These are phyloP conservation scores for Naganishia albida DNA, from an alignment of 1,284 basidiomycete species.

Conservation along the genomic window DNA sequence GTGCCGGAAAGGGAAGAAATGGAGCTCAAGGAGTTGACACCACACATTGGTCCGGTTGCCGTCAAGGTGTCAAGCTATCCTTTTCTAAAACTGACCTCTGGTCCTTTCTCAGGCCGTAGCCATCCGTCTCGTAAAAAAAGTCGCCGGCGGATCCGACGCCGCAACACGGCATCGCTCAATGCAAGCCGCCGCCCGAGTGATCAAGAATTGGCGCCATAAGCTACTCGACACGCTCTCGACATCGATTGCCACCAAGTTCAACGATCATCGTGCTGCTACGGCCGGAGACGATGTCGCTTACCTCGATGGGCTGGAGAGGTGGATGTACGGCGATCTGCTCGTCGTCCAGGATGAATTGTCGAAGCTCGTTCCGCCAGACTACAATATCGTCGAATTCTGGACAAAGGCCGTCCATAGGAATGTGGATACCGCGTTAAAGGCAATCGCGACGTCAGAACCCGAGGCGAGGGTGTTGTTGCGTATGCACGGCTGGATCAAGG, in stretches of 20 bases:
- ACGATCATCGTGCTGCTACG: conserved; percentile 66
- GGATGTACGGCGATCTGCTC: conserved; percentile 94
- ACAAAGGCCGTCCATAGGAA: conserved; percentile 89
- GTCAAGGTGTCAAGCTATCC: neutral
- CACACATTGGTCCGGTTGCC: too few relatives aligned
- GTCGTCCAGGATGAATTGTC: conserved; percentile 83
- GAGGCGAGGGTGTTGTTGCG: conserved; percentile 83
- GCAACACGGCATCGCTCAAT: conserved; percentile 80
- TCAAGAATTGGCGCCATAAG: conserved; percentile 95
- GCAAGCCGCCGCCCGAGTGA: conserved; percentile 86
- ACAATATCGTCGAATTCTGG: conserved; percentile 80
- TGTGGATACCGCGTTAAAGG: conserved; percentile 74
- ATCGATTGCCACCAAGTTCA: conserved; percentile 74
- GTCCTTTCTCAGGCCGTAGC: conserved; percentile 69
- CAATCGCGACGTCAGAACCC: conserved; percentile 71
- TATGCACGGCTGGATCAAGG: conserved; percentile 90
- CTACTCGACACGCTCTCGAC: conserved; percentile 77
- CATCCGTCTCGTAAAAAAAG: conserved; percentile 89
- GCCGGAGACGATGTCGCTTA: conserved; percentile 70
- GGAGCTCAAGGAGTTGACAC: too few relatives aligned
- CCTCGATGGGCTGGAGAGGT: conserved; percentile 71
- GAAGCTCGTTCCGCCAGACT: conserved; percentile 88
- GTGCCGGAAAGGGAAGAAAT: too few relatives aligned
- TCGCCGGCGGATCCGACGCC: conserved; percentile 81
- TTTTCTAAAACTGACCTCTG: neutral